Evolutionary conservation across 2,329 filamentous ascomycete species (phyloP).

Genomic region (Arthrobotrys pseudoclavata): DNA sequence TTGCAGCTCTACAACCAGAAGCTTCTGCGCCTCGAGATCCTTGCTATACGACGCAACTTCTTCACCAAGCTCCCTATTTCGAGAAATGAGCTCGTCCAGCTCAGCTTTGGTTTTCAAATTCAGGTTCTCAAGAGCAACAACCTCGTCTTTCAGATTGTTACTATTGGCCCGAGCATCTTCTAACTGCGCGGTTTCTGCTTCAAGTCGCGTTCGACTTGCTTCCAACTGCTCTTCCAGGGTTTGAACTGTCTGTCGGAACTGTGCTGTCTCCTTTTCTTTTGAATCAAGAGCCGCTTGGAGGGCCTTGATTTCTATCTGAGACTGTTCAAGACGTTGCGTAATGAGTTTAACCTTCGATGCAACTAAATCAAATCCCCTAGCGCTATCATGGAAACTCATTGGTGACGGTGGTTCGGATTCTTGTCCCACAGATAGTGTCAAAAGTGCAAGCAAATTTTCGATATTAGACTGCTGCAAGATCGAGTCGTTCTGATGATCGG

Average conservation of each 20-base stretch:
- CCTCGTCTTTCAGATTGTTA: constrained; percentile 8
- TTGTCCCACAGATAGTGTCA: background rate
- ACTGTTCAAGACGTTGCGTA: constrained; percentile 10
- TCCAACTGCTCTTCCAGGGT: constrained; percentile 24
- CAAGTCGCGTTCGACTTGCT: constrained; percentile 1
- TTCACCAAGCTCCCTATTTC: constrained; percentile 62
- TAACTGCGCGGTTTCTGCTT: constrained; percentile 13
- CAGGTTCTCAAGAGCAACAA: constrained; percentile 72
- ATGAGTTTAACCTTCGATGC: constrained; percentile 7
- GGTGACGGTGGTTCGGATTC: background rate
- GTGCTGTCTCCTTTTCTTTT: constrained; percentile 3
- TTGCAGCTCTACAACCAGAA: constrained; percentile 61
- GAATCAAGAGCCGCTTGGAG: constrained; percentile 31
- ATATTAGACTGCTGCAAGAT: constrained; percentile 13
- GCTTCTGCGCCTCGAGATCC: constrained; percentile 74
- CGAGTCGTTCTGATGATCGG: constrained; percentile 7
- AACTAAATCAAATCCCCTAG: constrained; percentile 2
- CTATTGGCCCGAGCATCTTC: background rate
- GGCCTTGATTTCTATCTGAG: constrained; percentile 1
- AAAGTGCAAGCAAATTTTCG: constrained; percentile 24
- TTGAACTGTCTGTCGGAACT: constrained; percentile 10
- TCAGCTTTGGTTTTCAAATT: constrained; percentile 69
- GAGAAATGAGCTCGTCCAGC: constrained; percentile 57
- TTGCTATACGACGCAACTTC: constrained; percentile 70
- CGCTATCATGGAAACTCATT: background rate